Evolutionary conservation across 257 asterid species (phyloP).

Genomic region (Solanum etuberosum): DNA sequence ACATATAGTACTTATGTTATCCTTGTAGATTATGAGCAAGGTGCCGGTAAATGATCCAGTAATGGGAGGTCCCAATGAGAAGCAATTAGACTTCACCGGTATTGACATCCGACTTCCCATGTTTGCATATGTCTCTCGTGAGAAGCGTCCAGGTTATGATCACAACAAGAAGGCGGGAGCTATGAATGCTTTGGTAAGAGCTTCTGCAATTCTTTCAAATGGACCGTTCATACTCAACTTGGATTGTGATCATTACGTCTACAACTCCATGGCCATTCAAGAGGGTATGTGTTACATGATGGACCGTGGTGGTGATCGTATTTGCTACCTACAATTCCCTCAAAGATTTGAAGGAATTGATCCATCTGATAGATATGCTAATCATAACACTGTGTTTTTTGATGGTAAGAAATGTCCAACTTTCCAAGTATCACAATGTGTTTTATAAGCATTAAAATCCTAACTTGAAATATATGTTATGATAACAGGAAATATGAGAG

Average conservation of each 20-base stretch:
- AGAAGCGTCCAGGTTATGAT: slow-evolving; percentile 75
- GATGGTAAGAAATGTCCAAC: slow-evolving; percentile 42
- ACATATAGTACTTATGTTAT: not conserved
- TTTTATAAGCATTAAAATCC: not conserved
- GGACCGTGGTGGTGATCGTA: slow-evolving; percentile 95
- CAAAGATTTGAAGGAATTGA: slow-evolving; percentile 96
- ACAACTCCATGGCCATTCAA: slow-evolving; percentile 60
- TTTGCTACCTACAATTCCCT: slow-evolving; percentile 92
- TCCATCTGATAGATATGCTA: slow-evolving; percentile 95
- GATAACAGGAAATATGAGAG: slow-evolving; percentile 82
- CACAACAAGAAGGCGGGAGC: slow-evolving; percentile 99
- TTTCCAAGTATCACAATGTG: not conserved
- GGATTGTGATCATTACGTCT: slow-evolving; percentile 90
- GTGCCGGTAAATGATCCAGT: slow-evolving; percentile 74
- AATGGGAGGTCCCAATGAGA: slow-evolving; percentile 67
- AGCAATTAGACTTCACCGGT: slow-evolving; percentile 62
- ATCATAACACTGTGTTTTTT: slow-evolving; percentile 88
- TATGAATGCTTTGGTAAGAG: slow-evolving; percentile 91
- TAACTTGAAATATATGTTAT: not conserved
- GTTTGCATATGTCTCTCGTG: slow-evolving; percentile 94
- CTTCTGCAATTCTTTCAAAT: slow-evolving; percentile 84
- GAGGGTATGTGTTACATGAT: slow-evolving; percentile 98
- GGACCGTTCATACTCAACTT: slow-evolving; percentile 89
- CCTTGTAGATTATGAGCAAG: slow-evolving; percentile 78
- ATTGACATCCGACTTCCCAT: slow-evolving; percentile 71